Evolutionary conservation across 495 filamentous ascomycete genomes (phyloP).

Genomic region (Amniculicola lignicola): DNA sequence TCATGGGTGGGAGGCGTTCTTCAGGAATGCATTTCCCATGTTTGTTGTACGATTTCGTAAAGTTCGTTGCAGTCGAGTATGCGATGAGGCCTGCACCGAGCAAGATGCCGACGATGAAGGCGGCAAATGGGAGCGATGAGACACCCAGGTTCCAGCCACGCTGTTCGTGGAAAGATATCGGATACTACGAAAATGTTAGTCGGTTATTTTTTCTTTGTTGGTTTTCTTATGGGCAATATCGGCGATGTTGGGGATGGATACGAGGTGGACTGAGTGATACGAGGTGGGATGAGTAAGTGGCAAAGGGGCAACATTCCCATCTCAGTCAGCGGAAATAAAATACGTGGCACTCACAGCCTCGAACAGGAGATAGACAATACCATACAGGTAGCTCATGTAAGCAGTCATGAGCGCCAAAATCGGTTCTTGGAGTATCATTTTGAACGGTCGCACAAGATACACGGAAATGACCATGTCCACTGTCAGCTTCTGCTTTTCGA

Average conservation of each 20-base stretch:
- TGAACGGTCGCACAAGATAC: conserved; percentile 60
- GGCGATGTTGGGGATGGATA: too few relatives aligned
- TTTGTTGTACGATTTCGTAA: conserved; percentile 26
- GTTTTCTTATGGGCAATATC: too few relatives aligned
- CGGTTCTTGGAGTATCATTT: conserved; percentile 60
- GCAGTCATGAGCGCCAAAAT: conserved; percentile 54
- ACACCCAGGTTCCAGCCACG: conserved; percentile 40
- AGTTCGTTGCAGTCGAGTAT: conserved; percentile 32
- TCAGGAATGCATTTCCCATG: conserved; percentile 32
- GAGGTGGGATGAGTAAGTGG: too few relatives aligned
- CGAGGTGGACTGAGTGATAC: too few relatives aligned
- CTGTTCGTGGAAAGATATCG: conserved; percentile 37
- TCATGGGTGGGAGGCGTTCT: conserved; percentile 32
- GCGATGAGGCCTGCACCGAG: conserved; percentile 26
- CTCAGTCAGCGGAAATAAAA: background rate
- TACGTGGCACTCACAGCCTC: conserved; percentile 31
- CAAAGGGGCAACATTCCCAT: too few relatives aligned
- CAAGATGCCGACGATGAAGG: conserved; percentile 29
- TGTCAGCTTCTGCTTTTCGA: conserved; percentile 55
- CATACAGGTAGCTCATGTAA: conserved; percentile 44
- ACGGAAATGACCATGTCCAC: conserved; percentile 47
- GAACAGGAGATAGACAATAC: conserved; percentile 43
- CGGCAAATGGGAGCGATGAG: conserved; percentile 37
- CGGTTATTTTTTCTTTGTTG: too few relatives aligned
- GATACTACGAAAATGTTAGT: conserved; percentile 37